Evolutionary conservation across 2,329 filamentous ascomycete species (phyloP).

Genomic region (Trichophyton rubrum): DNA sequence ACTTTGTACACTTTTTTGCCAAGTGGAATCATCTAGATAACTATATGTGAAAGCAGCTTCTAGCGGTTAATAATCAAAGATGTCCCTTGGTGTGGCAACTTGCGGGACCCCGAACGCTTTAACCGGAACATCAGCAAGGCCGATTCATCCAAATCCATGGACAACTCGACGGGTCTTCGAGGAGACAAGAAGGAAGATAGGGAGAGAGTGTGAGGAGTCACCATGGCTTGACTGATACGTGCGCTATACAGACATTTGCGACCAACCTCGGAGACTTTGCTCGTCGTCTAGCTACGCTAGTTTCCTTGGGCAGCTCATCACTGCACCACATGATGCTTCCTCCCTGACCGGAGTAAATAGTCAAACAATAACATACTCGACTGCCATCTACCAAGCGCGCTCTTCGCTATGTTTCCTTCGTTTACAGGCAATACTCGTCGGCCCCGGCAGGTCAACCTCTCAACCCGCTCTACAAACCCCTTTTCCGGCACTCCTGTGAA

Average conservation of each 20-base stretch:
- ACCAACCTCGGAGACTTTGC: neutral
- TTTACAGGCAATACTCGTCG: constrained; percentile 82
- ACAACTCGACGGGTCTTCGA: neutral
- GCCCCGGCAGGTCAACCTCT: constrained; percentile 85
- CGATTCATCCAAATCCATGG: neutral
- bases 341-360: neutral
- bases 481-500: constrained; percentile 49
- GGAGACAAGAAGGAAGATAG: neutral
- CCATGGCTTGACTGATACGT: neutral
- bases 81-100: neutral
- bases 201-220: neutral
- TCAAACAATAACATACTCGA: neutral
- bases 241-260: neutral
- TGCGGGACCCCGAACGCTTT: neutral
- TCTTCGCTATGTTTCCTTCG: constrained; percentile 66
- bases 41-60: neutral
- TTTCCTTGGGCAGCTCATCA: neutral
- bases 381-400: neutral
- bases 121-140: neutral
- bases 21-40: neutral
- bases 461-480: constrained; percentile 68
- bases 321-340: neutral
- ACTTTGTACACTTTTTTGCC: no score
- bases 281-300: neutral
- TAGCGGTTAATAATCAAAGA: neutral